Base-by-base conservation (phyloP, 257 asterid species). In the Mentha longifolia region DNA sequence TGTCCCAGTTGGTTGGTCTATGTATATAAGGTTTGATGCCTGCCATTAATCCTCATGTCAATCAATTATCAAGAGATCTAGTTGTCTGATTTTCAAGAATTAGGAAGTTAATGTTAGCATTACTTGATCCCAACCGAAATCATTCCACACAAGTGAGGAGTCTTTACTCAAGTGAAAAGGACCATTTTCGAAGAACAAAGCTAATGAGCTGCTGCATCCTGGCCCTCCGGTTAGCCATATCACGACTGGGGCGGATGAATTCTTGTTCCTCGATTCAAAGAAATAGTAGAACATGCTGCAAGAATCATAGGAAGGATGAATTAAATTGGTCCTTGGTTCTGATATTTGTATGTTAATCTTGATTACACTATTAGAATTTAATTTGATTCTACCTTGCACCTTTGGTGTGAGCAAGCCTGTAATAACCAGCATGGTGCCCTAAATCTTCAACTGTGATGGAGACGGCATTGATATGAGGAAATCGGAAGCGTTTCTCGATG, bases 81-180 rank as follows among this genome's bases (percentile, higher is more conserved):
- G n/a, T n/a, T n/a, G n/a, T n/a, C n/a, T n/a, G n/a, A n/a, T n/a
- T 2, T 28, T 57, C 17, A 47, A 16, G 56, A 50, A 35, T 14
- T 13, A 7, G 64, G 22, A 20, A 41, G 28, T 6, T 16, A 30
- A 14, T 2, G 14, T 25, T 16, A 9, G 41, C 1, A 30, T 39
- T 76, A 90, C 97, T 93, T 87, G 80, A 77, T 89, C 98, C 98
- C 97, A 90, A 2, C 97, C 97, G 33, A 77, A 90, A 46, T 90
- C 85, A 71, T 90, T 92, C 92, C 88, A 87, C 25, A 37, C 78
- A 47, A 92, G 91, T 33, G 98, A 82, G 71, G 75, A 22, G 77
- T 85, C 75, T 19, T 55, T 37, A 39, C 85, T 45, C 19, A 93
- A 51, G 19, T 84, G 78, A 70, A 83, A 92, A 62, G 98, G 96